Base-by-base conservation (phyloP, 208 protist species). In the Wallacemonas sp. region DNA sequence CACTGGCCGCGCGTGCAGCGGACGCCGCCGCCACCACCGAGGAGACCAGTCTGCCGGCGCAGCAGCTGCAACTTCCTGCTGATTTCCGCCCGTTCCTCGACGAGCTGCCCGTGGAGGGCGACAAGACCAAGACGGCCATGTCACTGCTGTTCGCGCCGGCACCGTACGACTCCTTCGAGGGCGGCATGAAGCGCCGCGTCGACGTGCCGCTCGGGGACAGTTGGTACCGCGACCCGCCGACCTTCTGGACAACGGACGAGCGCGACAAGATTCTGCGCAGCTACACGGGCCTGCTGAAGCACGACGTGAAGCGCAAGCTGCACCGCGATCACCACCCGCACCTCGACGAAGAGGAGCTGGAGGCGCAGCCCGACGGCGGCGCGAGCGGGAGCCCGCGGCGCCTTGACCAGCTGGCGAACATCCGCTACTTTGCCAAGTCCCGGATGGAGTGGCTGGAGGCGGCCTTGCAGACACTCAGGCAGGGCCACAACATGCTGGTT, bases 401-500 rank as follows among this genome's bases (percentile, higher is more conserved):
- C 7, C 92, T 99, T 45, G 89, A 92, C 33, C 80, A 95, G 31
- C 85, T 99, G 3, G 78, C 86, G 18, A 77, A 88, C 16, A 98
- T 99, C 11, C 99, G 99, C 79, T 99, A 99, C 85, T 99, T 99
- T 91, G 97, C 99, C 65, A 96, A 91, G 28, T 99, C 99, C 2
- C 91, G 98, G 49, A 85, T 99, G 67, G 99, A 99, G 74, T 99
- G 99, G 99, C 92, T 99, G 14, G 99, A 99, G 79, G 99, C 99
- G 12, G 99, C 97, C 63, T 79, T 99, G 59, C 99, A 99, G 94
- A 80, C 99, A 28, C 98, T 98, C 81, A 75, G 98, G 16, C 99
- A 99, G 90, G 99, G 99, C 49, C 99, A 99, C 87, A 99, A 99
- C 86, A 99, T 99, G 98, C 93, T 99, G 16, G 99, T 99, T 49